phyloP scores from a whole-genome alignment of 192 early-diverging fungal species.

The Haplosporangium gracile region DNA sequence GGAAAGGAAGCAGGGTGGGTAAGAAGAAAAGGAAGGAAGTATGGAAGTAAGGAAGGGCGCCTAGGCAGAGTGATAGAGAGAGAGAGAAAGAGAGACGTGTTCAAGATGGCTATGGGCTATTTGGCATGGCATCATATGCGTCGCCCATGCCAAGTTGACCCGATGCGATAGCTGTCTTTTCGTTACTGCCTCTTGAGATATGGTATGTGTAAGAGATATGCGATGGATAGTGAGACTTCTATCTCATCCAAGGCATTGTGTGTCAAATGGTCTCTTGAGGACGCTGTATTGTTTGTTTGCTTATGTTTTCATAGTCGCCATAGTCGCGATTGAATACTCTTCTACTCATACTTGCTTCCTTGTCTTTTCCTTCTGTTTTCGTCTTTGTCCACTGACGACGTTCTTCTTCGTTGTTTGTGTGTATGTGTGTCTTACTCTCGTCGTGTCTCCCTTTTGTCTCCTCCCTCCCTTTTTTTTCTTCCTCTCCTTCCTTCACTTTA shows the following conservation, averaged over 20 bases:
- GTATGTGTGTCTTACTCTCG: background rate
- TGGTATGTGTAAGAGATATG: background rate
- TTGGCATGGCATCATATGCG: background rate
- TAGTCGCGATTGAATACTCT: background rate
- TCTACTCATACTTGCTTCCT: background rate
- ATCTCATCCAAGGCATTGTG: background rate
- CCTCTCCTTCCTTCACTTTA: background rate
- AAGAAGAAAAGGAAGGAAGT: background rate
- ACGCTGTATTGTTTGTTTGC: too few relatives aligned
- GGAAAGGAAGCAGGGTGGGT: background rate
- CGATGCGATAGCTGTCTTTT: background rate
- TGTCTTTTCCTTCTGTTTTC: background rate
- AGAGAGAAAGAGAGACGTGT: background rate
- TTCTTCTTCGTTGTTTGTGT: background rate
- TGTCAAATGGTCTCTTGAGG: too few relatives aligned
- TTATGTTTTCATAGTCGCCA: background rate
- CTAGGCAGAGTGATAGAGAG: background rate
- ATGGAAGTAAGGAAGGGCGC: background rate
- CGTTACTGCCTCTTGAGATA: too few relatives aligned
- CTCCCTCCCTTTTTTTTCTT: background rate
- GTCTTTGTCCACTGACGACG: background rate
- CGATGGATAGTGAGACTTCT: background rate
- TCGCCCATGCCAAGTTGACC: background rate
- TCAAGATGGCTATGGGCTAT: background rate
- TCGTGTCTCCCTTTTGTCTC: slow-evolving; percentile 4